phyloP scores from a whole-genome alignment of 1,284 basidiomycete genomes.

The Malassezia caprae region DNA sequence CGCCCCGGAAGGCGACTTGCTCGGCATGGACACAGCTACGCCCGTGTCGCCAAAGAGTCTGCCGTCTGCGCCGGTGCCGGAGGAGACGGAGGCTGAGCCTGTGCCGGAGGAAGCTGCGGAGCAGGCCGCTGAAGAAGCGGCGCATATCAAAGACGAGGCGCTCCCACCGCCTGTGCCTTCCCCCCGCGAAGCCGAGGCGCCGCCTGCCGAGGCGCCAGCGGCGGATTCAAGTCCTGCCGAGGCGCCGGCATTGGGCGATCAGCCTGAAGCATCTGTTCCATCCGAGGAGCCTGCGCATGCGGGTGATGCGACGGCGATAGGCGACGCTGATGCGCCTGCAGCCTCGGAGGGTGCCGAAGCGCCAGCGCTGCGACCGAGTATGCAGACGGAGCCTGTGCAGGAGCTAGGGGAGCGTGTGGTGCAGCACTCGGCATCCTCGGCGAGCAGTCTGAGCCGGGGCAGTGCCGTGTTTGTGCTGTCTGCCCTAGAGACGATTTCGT shows the following conservation, averaged over 20 bases:
- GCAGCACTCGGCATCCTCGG: slow-evolving; percentile 28
- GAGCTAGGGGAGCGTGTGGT: slow-evolving; percentile 13
- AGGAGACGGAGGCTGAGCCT: not conserved
- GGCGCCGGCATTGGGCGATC: too few relatives aligned
- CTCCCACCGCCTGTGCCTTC: too few relatives aligned
- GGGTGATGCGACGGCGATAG: not conserved
- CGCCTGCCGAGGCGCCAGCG: not conserved
- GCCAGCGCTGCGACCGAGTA: not conserved
- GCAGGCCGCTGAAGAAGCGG: not conserved
- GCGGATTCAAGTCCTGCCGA: not conserved
- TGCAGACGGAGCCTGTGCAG: not conserved
- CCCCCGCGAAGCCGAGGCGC: not conserved
- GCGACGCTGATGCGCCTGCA: not conserved
- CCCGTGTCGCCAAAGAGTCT: not conserved
- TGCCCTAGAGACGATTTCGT: slow-evolving; percentile 36
- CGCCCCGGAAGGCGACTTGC: not conserved
- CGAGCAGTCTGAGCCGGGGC: slow-evolving; percentile 31
- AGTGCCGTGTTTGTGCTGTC: slow-evolving; percentile 44
- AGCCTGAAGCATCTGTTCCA: too few relatives aligned
- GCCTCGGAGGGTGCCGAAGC: not conserved
- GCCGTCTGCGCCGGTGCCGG: not conserved
- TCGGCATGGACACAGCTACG: not conserved
- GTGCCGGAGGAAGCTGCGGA: not conserved
- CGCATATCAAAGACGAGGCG: not conserved
- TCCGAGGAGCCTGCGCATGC: not conserved